These are phyloP conservation scores for Mallotus nudiflorus DNA, from an alignment of 345 rosid species.

Conservation along the genomic window DNA sequence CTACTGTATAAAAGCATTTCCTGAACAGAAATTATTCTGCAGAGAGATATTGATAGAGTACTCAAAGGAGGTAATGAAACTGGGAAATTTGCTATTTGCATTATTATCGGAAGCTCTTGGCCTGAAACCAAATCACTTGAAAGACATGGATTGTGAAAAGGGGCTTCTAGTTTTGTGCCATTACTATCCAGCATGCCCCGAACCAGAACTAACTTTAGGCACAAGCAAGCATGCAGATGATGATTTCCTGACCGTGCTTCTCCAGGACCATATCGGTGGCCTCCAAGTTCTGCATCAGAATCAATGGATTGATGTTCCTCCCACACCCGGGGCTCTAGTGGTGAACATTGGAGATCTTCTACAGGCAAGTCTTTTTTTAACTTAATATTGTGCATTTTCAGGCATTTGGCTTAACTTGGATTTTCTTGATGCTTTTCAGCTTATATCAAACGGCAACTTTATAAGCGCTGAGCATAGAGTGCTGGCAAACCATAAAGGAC, in stretches of 20 bases:
- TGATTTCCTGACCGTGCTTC: constrained; percentile 25
- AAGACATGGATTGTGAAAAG: constrained; percentile 4
- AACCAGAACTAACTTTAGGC: constrained; percentile 20
- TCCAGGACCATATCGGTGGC: constrained; percentile 30
- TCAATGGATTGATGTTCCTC: constrained; percentile 24
- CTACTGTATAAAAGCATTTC: constrained; percentile 1
- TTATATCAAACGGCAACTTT: constrained; percentile 26
- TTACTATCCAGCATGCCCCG: constrained; percentile 19
- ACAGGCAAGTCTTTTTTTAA: constrained; percentile 18
- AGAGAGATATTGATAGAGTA: constrained; percentile 34
- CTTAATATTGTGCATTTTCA: too few relatives aligned
- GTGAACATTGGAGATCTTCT: constrained; percentile 31
- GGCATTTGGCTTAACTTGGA: not conserved
- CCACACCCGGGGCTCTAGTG: constrained; percentile 16
- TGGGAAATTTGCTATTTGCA: constrained; percentile 19
- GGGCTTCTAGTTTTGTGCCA: not conserved
- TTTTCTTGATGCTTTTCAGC: constrained; percentile 7
- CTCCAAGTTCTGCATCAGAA: constrained; percentile 26
- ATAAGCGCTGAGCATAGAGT: constrained; percentile 20
- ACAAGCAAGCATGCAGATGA: constrained; percentile 8
- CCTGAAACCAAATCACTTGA: not conserved
- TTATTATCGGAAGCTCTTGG: constrained; percentile 15
- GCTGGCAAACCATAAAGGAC: constrained; percentile 12
- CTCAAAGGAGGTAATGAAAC: constrained; percentile 12
- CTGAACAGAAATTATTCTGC: constrained; percentile 2